Evolutionary conservation across 2,329 filamentous ascomycete genomes (phyloP).

Genomic region (Aspergillus ustus): DNA sequence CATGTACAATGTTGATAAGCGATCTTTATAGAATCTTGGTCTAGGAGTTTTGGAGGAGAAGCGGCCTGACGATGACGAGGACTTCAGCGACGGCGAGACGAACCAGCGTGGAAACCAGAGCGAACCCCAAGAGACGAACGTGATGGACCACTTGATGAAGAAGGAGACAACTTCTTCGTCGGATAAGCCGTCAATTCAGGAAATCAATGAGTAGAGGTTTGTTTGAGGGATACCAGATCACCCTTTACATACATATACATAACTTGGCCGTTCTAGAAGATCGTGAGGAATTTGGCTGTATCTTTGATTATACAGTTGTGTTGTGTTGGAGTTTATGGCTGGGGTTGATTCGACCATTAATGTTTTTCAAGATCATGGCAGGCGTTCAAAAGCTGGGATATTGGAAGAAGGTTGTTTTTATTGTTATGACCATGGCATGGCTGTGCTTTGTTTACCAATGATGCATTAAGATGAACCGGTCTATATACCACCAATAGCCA

Average conservation of each 20-base stretch:
- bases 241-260: slow-evolving; percentile 14
- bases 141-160: slow-evolving; percentile 45
- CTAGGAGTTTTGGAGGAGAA: slow-evolving; percentile 52
- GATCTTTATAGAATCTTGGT: slow-evolving; percentile 43
- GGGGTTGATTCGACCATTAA: background rate
- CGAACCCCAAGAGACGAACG: slow-evolving; percentile 29
- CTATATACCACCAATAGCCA: slow-evolving; percentile 12
- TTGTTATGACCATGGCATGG: background rate
- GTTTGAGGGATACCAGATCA: background rate
- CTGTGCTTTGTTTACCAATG: background rate
- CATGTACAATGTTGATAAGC: background rate
- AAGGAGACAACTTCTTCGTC: slow-evolving; percentile 29
- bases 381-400: slow-evolving; percentile 4
- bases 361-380: background rate
- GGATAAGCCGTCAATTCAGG: slow-evolving; percentile 45
- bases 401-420: background rate
- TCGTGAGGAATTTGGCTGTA: background rate
- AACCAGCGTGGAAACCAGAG: slow-evolving; percentile 14
- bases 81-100: slow-evolving; percentile 22
- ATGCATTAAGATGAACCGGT: slow-evolving; percentile 14
- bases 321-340: background rate
- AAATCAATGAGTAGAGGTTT: slow-evolving; percentile 33
- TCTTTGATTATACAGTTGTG: background rate
- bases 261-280: slow-evolving; percentile 7
- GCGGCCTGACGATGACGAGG: slow-evolving; percentile 25